phyloP scores from a whole-genome alignment of 1,284 basidiomycete genomes.

The Malassezia nana region DNA sequence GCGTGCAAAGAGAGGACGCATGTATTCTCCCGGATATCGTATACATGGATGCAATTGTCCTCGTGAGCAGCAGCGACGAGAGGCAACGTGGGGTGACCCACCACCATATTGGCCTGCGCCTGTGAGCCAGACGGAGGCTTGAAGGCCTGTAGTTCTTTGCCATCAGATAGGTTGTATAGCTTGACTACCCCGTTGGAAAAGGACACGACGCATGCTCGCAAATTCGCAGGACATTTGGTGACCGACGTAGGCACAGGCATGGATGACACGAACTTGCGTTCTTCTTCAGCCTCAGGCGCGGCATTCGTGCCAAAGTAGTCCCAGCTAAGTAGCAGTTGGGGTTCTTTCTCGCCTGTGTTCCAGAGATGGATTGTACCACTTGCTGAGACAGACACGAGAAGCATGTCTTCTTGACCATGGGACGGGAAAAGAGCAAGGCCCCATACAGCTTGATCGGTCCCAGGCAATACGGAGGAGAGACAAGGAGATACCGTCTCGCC shows the following conservation, averaged over 20 bases:
- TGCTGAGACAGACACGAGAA: conserved; percentile 76
- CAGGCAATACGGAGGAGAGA: conserved; percentile 61
- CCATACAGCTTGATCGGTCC: conserved; percentile 82
- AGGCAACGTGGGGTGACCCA: conserved; percentile 81
- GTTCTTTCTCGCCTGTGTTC: conserved; percentile 43
- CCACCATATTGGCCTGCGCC: conserved; percentile 71
- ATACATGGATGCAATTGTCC: conserved; percentile 82
- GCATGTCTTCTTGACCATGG: conserved; percentile 41
- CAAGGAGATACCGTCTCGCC: conserved; percentile 62
- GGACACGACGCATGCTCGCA: conserved; percentile 57
- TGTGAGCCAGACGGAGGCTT: conserved; percentile 29
- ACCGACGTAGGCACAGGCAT: conserved; percentile 64
- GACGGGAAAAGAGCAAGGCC: conserved; percentile 59
- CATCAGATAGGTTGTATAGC: conserved; percentile 76
- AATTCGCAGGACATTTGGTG: conserved; percentile 59
- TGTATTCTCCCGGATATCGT: conserved; percentile 69
- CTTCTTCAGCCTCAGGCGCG: conserved; percentile 34
- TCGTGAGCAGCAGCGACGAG: conserved; percentile 82
- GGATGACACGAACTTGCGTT: conserved; percentile 47
- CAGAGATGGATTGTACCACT: conserved; percentile 89
- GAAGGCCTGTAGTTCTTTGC: conserved; percentile 64
- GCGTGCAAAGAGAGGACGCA: conserved; percentile 80
- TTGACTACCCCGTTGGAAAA: conserved; percentile 81
- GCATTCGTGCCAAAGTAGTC: conserved; percentile 56
- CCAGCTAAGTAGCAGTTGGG: conserved; percentile 57